Evolutionary conservation across 108 stramenopile genomes (phyloP).

Genomic region (Fistulifera solaris): DNA sequence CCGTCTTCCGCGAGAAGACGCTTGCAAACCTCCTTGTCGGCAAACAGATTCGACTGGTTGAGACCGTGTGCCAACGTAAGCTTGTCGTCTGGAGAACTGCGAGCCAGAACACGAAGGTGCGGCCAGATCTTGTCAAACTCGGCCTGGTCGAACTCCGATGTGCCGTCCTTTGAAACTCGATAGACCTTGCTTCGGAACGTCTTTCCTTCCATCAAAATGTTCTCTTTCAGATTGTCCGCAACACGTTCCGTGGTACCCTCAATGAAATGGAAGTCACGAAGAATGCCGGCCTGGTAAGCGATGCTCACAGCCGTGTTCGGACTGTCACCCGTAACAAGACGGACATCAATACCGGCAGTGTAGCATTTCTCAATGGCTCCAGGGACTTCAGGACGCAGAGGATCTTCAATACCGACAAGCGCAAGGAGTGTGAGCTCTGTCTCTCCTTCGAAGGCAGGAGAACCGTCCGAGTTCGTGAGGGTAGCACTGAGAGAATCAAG

Average conservation of each 20-base stretch:
- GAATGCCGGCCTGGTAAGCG: conserved; percentile 78
- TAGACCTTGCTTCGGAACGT: conserved; percentile 59
- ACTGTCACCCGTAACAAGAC: conserved; percentile 96
- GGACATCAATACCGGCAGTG: conserved; percentile 89
- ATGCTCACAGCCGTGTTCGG: conserved; percentile 93
- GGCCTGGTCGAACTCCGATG: conserved; percentile 70
- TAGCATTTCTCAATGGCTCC: conserved; percentile 82
- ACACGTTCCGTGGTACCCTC: conserved; percentile 44
- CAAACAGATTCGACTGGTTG: conserved; percentile 71
- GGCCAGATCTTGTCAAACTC: conserved; percentile 85
- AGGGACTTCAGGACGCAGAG: conserved; percentile 86
- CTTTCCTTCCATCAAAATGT: conserved; percentile 79
- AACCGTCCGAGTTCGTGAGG: conserved; percentile 63
- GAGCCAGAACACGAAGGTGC: conserved; percentile 62
- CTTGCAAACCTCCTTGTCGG: conserved; percentile 38
- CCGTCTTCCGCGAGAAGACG: conserved; percentile 33
- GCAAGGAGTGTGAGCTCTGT: conserved; percentile 62
- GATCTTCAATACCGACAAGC: conserved; percentile 96
- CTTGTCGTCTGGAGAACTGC: conserved; percentile 78
- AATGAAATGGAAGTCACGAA: conserved; percentile 63
- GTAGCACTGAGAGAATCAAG: conserved; percentile 40
- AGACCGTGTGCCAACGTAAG: conserved; percentile 79
- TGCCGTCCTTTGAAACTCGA: conserved; percentile 38
- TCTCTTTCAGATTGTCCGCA: conserved; percentile 58
- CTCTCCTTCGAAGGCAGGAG: conserved; percentile 50